Evolutionary conservation across 257 asterid genomes (phyloP).

Genomic region (Paraleonurus japonicus): DNA sequence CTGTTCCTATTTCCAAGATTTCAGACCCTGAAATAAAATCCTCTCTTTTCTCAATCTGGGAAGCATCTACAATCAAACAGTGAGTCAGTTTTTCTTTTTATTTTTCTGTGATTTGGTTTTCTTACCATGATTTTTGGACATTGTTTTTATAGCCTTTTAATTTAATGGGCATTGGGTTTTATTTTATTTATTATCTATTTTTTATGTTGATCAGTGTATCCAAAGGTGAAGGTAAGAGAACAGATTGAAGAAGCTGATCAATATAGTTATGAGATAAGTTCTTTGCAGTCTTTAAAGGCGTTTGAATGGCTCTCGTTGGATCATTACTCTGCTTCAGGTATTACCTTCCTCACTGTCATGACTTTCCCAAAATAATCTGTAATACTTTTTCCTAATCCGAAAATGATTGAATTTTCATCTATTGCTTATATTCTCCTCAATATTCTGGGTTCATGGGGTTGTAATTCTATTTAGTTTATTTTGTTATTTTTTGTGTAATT

Average conservation of each 20-base stretch:
- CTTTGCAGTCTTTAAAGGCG: conserved; percentile 55
- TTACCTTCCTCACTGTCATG: neutral
- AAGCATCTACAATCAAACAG: conserved; percentile 21
- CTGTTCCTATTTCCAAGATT: conserved; percentile 12
- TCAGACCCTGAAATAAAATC: neutral
- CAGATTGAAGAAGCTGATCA: conserved; percentile 51
- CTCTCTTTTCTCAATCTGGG: conserved; percentile 2
- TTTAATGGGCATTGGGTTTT: conserved; percentile 10
- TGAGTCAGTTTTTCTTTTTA: neutral
- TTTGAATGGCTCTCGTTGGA: conserved; percentile 49
- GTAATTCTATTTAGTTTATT: neutral
- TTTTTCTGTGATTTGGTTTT: neutral
- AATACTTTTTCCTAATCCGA: neutral
- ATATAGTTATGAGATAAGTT: conserved; percentile 45
- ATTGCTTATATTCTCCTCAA: neutral
- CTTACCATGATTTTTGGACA: neutral
- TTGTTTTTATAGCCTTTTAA: conserved; percentile 12
- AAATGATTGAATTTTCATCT: neutral
- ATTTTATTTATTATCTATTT: neutral
- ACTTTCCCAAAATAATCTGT: neutral
- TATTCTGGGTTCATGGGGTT: neutral
- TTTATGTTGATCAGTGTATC: conserved; percentile 52
- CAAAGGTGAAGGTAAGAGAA: conserved; percentile 65
- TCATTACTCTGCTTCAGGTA: conserved; percentile 59
- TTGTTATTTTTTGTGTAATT: neutral